Evolutionary conservation across 495 filamentous ascomycete genomes (phyloP).

Genomic region (Ramalina peruviana): DNA sequence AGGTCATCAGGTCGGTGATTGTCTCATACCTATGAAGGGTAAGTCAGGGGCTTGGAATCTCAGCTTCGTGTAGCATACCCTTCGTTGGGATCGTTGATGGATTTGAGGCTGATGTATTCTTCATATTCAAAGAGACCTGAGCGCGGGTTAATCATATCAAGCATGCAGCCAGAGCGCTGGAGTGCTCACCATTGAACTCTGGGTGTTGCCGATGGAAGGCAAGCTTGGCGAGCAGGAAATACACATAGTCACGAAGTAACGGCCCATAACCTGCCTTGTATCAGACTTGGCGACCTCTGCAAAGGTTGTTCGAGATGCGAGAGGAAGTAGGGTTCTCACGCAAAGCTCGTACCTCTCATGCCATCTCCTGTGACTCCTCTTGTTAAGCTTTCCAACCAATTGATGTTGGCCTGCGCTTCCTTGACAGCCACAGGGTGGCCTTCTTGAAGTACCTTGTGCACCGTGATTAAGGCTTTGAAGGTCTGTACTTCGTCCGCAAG

Average conservation of each 20-base stretch:
- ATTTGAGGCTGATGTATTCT: slow-evolving; percentile 95
- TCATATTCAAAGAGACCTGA: slow-evolving; percentile 87
- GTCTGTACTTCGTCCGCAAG: slow-evolving; percentile 91
- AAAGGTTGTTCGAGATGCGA: neutral
- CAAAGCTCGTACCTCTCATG: slow-evolving; percentile 45
- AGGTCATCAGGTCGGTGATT: slow-evolving; percentile 86
- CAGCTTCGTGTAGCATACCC: slow-evolving; percentile 32
- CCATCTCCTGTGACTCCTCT: slow-evolving; percentile 76
- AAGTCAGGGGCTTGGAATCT: slow-evolving; percentile 6
- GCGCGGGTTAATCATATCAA: slow-evolving; percentile 10
- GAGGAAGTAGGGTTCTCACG: neutral
- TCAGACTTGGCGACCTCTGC: neutral
- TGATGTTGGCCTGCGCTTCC: slow-evolving; percentile 76
- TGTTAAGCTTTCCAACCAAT: slow-evolving; percentile 87
- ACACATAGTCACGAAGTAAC: slow-evolving; percentile 88
- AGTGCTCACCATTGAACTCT: slow-evolving; percentile 75
- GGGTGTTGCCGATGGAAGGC: slow-evolving; percentile 90
- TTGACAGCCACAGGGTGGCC: slow-evolving; percentile 77
- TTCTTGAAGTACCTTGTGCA: slow-evolving; percentile 94
- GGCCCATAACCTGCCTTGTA: slow-evolving; percentile 60
- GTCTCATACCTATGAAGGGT: slow-evolving; percentile 61
- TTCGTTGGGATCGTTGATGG: slow-evolving; percentile 97
- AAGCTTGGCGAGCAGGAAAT: slow-evolving; percentile 84
- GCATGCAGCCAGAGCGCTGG: neutral
- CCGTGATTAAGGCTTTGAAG: slow-evolving; percentile 82